Evolutionary conservation across 1,284 basidiomycete genomes (phyloP).

Genomic region (Ceratobasidium theobromae): DNA sequence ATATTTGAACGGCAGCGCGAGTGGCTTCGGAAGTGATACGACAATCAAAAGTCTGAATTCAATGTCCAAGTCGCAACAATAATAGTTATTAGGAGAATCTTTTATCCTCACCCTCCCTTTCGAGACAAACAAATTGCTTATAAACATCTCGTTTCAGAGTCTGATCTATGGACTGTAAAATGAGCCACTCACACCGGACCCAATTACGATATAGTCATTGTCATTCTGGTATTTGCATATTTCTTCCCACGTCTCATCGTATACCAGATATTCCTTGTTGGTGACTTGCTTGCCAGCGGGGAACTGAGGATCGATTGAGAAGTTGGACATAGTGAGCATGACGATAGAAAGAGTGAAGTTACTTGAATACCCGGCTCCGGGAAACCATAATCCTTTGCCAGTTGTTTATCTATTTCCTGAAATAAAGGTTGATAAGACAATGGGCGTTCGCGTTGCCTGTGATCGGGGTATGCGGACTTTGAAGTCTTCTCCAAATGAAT

Average conservation of each 20-base stretch:
- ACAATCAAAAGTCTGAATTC: constrained; percentile 36
- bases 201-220: constrained; percentile 20
- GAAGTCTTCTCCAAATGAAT: too few species aligned
- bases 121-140: constrained; percentile 38
- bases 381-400: constrained; percentile 9
- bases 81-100: not conserved
- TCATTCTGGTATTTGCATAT: not conserved
- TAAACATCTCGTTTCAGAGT: constrained; percentile 38
- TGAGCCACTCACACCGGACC: not conserved
- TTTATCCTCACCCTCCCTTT: constrained; percentile 36
- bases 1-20: constrained; percentile 34
- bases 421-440: constrained; percentile 10
- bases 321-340: not conserved
- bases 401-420: not conserved
- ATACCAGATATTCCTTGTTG: constrained; percentile 5
- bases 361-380: constrained; percentile 21
- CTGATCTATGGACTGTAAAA: constrained; percentile 36
- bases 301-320: not conserved
- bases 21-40: constrained; percentile 36
- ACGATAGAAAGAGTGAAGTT: not conserved
- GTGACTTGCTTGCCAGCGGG: constrained; percentile 11
- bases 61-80: not conserved
- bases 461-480: not conserved
- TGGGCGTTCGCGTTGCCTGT: not conserved
- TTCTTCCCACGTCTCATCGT: constrained; percentile 11